phyloP scores from a whole-genome alignment of 2,329 filamentous ascomycete genomes.

The Apiospora marii region DNA sequence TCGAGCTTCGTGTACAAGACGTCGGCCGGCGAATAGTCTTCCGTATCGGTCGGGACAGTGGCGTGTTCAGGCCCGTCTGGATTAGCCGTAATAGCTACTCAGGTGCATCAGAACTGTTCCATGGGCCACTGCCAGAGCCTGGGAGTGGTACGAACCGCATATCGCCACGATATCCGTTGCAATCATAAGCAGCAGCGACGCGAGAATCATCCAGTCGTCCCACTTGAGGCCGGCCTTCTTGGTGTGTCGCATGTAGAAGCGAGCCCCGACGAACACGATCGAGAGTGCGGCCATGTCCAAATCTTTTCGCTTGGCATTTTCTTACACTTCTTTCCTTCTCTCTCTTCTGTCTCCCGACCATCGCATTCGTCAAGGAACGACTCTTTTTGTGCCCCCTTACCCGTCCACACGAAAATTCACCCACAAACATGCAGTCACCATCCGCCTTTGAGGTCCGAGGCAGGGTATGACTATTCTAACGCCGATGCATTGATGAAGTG shows the following conservation, averaged over 20 bases:
- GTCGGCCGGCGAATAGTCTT: conserved; percentile 28
- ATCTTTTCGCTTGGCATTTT: too few relatives aligned
- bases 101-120: background rate
- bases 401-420: background rate
- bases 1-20: conserved; percentile 30
- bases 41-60: conserved; percentile 29
- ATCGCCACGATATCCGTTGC: conserved; percentile 26
- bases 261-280: conserved; percentile 27
- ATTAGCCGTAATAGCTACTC: conserved; percentile 27
- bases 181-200: conserved; percentile 27
- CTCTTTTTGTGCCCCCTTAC: too few relatives aligned
- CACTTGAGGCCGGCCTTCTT: conserved; percentile 25
- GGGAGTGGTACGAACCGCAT: conserved; percentile 28
- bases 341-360: too few relatives aligned
- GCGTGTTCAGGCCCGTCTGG: conserved; percentile 30
- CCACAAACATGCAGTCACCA: background rate
- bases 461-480: conserved; percentile 51
- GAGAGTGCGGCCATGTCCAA: conserved; percentile 27
- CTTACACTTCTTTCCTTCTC: too few relatives aligned
- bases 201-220: conserved; percentile 33
- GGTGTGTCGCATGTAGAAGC: conserved; percentile 31
- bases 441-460: conserved; percentile 56
- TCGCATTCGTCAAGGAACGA: too few relatives aligned
- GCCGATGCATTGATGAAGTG: too few relatives aligned
- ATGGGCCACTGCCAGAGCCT: background rate